A percentile compares a stretch with the other conserved stretches of the same genome.
These are phyloP conservation scores for Astragalus glycyphyllos DNA, from an alignment of 306 rosid genomes.

Conservation along the genomic window DNA sequence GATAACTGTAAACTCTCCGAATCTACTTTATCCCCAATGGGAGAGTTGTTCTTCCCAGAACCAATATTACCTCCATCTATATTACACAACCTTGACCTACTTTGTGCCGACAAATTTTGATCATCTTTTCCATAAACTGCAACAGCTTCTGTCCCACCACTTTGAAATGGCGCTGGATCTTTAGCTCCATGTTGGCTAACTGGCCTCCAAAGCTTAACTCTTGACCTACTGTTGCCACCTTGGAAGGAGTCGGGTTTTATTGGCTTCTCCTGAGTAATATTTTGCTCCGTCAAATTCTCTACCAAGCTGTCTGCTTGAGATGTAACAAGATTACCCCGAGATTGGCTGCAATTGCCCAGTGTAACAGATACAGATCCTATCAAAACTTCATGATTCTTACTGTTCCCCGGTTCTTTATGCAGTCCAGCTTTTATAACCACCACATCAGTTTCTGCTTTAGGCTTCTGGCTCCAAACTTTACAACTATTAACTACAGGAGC, in stretches of 20 bases:
- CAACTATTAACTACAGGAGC: conserved; percentile 48
- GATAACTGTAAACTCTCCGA: conserved; percentile 51
- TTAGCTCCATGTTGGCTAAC: conserved; percentile 64
- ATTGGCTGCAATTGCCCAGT: conserved; percentile 61
- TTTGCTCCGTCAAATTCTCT: conserved; percentile 56
- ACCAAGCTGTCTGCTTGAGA: conserved; percentile 44
- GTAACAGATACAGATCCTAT: conserved; percentile 88
- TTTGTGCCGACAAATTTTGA: conserved; percentile 44
- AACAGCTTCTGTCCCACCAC: conserved; percentile 55
- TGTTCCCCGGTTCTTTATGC: conserved; percentile 58
- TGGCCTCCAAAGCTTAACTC: conserved; percentile 78
- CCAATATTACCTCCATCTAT: conserved; percentile 44
- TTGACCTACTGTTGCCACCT: conserved; percentile 51
- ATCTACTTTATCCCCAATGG: conserved; percentile 43
- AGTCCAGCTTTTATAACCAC: conserved; percentile 52
- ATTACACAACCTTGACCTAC: conserved; percentile 46
- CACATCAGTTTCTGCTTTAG: conserved; percentile 63
- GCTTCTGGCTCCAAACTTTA: conserved; percentile 85
- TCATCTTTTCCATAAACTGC: conserved; percentile 49
- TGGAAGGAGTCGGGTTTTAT: conserved; percentile 56
- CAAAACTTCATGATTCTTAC: conserved; percentile 71
- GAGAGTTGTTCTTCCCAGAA: conserved; percentile 39
- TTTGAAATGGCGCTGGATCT: conserved; percentile 52
- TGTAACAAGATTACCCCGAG: conserved; percentile 49
- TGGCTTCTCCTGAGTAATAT: conserved; percentile 57